Evolutionary conservation across 352 stramenopile genomes (phyloP), one percentile per base, ranked within the genome.

Genomic region (Globisporangium orthogonon): DNA sequence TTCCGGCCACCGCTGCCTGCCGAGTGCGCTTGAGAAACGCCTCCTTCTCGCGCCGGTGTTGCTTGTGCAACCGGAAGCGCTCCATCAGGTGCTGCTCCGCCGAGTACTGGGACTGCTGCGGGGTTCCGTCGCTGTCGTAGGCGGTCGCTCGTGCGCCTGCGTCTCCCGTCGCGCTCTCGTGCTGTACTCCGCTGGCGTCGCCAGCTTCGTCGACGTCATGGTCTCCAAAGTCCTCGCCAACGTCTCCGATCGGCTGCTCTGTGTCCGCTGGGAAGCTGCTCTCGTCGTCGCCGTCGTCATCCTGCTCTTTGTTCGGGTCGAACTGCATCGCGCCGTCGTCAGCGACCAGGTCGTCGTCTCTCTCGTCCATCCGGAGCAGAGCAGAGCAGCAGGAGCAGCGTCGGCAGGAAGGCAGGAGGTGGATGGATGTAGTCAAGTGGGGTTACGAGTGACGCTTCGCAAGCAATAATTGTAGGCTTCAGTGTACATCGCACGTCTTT

Each of bases 21-120:
- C 78, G 76, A 30, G 71, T 83, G 51, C 86, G 76, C 51, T 74
- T 75, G 41, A 91, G 62, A 29, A 77, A 75, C 46, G 66, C 68
- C 45, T 89, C 80, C 47, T 89, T 86, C 49, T 87, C 65, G 18
- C 81, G 73, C 5, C 76, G 76, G 31, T 91, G 76, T 65, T 87
- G 73, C 65, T 91, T 91, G 73, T 94, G 84, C 45, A 94, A 64
- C 2, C 72, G 71, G 59, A 94, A 94, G 4, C 84, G 81, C 47
- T 78, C 70, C 61, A 90, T 61, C 33, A 94, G 69, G 57, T 87
- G 58, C 60, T 84, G 73, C 50, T 91, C 73, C 5, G 58, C 58
- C 13, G 50, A 46, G 37, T 39, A 47, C 50, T 29, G 18, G 18
- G 28, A 35, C n/a, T 28, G 41, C n/a, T 28, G 23, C n/a, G 44